Evolutionary conservation across 306 rosid species (phyloP), one percentile per base, ranked within the genome.

Genomic region (Sicyos baderoa): DNA sequence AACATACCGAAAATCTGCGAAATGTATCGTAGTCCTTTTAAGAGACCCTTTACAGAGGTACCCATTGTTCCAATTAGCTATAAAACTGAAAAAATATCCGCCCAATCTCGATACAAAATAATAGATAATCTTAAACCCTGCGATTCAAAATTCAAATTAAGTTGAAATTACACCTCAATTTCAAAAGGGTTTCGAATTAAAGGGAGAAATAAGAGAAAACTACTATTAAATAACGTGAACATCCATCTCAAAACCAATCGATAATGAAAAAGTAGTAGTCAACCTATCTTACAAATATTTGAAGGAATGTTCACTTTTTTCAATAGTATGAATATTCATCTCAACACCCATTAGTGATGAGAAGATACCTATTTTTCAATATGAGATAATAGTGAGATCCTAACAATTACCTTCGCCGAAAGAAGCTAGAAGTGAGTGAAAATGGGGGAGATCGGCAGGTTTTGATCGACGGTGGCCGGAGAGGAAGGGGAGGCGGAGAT

Each of bases 1-100:
- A 1, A 76, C 80, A 74, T 78, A 94, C 99, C 97, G 79, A 94
- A 94, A 5, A 90, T 85, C n/a, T 87, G 95, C 10, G 97, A 85
- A 19, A 94, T 85, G 83, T 85, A 80, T 84, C 86, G 77, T 2
- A 94, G 84, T 54, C 99, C 99, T 71, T 87, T 90, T 7, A 94
- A 80, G 72, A 94, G 79, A 71, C 95, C 93, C 81, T 94, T 94
- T 73, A 88, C 90, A 48, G 82, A 74, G 68, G 82, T 64, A 9
- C 83, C 35, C 81, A 88, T 83, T 54, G 40, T 14, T 54, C 52
- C 63, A 54, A 50, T 64, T 29, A 18, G 75, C 70, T 59, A 57
- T 3, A 60, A 3, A 52, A 54, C 55, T 64, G 49, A 72, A 59
- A 59, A 11, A 42, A 47, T 8, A 47, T 23, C 44, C 25, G 49